Percentiles rank a stretch among this genome's conserved stretches.
phyloP scores from a whole-genome alignment of 1,284 basidiomycete genomes.

The Sanghuangporus sanghuang region DNA sequence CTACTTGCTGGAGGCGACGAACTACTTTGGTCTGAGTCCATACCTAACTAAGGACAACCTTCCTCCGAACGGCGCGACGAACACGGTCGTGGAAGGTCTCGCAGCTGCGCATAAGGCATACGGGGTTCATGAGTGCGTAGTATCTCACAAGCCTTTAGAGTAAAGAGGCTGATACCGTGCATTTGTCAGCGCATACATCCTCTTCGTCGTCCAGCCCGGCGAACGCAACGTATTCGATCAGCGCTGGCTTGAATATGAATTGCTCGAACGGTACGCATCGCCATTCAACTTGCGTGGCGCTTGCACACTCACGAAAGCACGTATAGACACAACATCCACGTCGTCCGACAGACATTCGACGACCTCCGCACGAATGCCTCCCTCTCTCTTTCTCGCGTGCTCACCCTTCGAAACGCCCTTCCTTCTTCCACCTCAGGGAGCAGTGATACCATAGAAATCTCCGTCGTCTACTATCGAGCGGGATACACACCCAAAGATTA shows the following conservation, averaged over 20 bases:
- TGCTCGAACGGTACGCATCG: conserved; percentile 59
- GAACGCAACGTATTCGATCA: conserved; percentile 99
- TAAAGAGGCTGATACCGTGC: neutral
- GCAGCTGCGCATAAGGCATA: conserved; percentile 80
- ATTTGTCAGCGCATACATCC: conserved; percentile 54
- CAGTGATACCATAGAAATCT: conserved; percentile 55
- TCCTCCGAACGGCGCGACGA: conserved; percentile 71
- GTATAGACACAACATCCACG: conserved; percentile 63
- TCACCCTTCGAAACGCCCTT: conserved; percentile 39
- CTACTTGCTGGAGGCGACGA: conserved; percentile 60
- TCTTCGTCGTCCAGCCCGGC: conserved; percentile 86
- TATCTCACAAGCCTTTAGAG: neutral
- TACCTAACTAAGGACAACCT: conserved; percentile 53
- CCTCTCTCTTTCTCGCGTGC: conserved; percentile 35
- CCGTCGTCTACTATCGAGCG: conserved; percentile 82
- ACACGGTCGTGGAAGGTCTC: conserved; percentile 71
- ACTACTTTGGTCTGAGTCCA: conserved; percentile 60
- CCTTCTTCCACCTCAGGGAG: conserved; percentile 8
- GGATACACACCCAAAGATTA: conserved; percentile 89
- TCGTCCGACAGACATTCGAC: conserved; percentile 72
- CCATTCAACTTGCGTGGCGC: neutral
- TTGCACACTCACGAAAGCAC: neutral
- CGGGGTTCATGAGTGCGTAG: conserved; percentile 42
- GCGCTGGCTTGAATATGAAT: conserved; percentile 80
- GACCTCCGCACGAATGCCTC: conserved; percentile 52